Evolutionary conservation across 495 filamentous ascomycete genomes (phyloP).

Genomic region (Oleoguttula mirabilis): DNA sequence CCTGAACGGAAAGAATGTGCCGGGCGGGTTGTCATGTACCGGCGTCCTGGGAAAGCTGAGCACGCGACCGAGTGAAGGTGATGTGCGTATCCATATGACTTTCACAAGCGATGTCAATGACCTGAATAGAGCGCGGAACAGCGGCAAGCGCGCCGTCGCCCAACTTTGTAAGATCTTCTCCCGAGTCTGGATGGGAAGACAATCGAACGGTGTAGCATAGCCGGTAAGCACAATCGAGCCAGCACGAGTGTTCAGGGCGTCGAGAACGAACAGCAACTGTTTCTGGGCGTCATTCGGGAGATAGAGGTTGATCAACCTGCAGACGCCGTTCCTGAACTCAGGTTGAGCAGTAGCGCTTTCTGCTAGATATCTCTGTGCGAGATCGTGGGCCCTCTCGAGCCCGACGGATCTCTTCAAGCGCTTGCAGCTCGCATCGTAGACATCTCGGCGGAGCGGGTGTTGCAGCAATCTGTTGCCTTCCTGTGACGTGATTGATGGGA

Average conservation of each 20-base stretch:
- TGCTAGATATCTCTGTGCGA: slow-evolving; percentile 20
- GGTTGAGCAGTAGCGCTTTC: slow-evolving; percentile 23
- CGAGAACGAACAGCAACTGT: slow-evolving; percentile 20
- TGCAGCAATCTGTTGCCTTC: slow-evolving; percentile 18
- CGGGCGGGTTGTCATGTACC: slow-evolving; percentile 44
- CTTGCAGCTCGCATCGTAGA: slow-evolving; percentile 19
- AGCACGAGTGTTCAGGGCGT: slow-evolving; percentile 24
- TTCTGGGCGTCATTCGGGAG: slow-evolving; percentile 20
- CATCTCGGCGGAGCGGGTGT: slow-evolving; percentile 20
- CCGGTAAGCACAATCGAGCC: slow-evolving; percentile 28
- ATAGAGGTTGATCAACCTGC: slow-evolving; percentile 14
- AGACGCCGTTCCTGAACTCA: slow-evolving; percentile 20
- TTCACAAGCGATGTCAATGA: slow-evolving; percentile 24
- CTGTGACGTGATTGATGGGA: slow-evolving; percentile 23
- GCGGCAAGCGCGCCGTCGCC: slow-evolving; percentile 22
- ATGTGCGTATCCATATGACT: slow-evolving; percentile 46
- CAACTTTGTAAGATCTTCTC: slow-evolving; percentile 25
- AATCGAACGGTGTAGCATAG: slow-evolving; percentile 23
- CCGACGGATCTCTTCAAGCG: slow-evolving; percentile 7
- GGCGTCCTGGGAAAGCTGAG: slow-evolving; percentile 53
- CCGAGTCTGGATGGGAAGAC: slow-evolving; percentile 24
- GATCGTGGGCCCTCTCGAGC: slow-evolving; percentile 10
- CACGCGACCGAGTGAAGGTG: slow-evolving; percentile 42
- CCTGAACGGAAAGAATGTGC: slow-evolving; percentile 41
- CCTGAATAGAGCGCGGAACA: slow-evolving; percentile 21